These are phyloP conservation scores for Cyberlindnera euphorbiiphila DNA, from an alignment of 805 yeast genomes.

Conservation along the genomic window DNA sequence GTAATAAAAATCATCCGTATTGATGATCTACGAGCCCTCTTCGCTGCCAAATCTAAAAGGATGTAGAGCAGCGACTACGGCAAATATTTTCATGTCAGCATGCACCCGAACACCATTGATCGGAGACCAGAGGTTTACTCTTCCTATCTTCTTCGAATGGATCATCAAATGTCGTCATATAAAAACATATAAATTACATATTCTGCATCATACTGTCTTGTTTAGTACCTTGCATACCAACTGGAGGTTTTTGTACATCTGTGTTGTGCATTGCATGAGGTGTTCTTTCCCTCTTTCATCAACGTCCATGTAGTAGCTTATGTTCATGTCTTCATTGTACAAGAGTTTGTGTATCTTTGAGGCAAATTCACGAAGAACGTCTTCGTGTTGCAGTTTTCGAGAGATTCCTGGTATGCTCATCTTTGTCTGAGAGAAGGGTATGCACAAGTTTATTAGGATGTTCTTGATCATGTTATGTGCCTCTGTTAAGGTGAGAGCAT, in stretches of 20 bases:
- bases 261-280: constrained; percentile 28
- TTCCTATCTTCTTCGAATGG: too few species aligned
- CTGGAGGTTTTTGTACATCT: constrained; percentile 29
- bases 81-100: too few species aligned
- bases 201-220: constrained; percentile 4
- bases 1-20: too few species aligned
- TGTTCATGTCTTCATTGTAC: constrained; percentile 29
- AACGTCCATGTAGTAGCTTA: constrained; percentile 18
- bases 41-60: too few species aligned
- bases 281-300: constrained; percentile 24
- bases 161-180: too few species aligned
- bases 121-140: too few species aligned
- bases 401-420: constrained; percentile 28
- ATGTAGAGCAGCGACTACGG: too few species aligned
- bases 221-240: constrained; percentile 13
- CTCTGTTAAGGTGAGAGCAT: constrained; percentile 27
- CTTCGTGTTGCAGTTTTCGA: constrained; percentile 27
- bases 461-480: constrained; percentile 35
- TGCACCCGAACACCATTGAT: too few species aligned
- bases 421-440: constrained; percentile 30
- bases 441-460: constrained; percentile 29
- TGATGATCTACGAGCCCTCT: too few species aligned
- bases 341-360: constrained; percentile 30
- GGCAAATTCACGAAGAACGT: constrained; percentile 30
- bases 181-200: too few species aligned